Percentiles rank a stretch among this genome's conserved stretches.
Conservation (phyloP, 129 eudicot genomes). For the carrot (Daucus carota) region DH1_v3.0 NC_030381.2:27113001-27113500, state of each 20-base stretch:
- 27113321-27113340: conserved; percentile 48
- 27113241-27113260: conserved; percentile 99
- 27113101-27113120: not conserved
- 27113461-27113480: not conserved
- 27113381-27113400: not conserved
- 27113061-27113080: not conserved
- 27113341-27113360: not conserved
- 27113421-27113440: not conserved
- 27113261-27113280: conserved; percentile 96
- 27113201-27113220: conserved; percentile 83
- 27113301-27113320: conserved; percentile 99
- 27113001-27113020: not conserved
- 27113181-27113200: conserved; percentile 88
- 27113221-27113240: conserved; percentile 87
- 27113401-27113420: not conserved
- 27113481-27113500: not conserved
- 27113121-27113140: not conserved
- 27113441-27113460: not conserved
- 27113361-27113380: not conserved
- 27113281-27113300: conserved; percentile 95
- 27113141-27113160: not conserved
- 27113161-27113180: conserved; percentile 28
- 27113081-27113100: not conserved
- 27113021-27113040: not conserved
- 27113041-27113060: not conserved